Conservation (phyloP, 495 filamentous ascomycete genomes). For the Penicillium longicatenatum region DNA sequence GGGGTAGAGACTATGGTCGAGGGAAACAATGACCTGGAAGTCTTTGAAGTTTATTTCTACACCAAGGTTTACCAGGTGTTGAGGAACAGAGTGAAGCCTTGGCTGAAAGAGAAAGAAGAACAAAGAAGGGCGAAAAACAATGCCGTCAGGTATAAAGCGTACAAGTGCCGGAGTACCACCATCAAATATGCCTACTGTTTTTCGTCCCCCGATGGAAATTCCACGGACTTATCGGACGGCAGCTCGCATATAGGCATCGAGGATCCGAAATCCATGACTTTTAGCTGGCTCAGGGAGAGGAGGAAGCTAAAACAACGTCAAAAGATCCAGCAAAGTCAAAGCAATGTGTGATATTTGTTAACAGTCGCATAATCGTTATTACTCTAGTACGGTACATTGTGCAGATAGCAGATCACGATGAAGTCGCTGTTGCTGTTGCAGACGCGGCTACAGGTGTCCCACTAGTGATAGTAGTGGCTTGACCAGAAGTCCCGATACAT, state of each 20-base stretch:
- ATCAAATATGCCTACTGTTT: slow-evolving; percentile 2
- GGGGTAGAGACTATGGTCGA: slow-evolving; percentile 1
- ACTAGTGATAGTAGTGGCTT: too few relatives aligned
- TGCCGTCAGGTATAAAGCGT: slow-evolving; percentile 3
- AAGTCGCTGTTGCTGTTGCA: too few relatives aligned
- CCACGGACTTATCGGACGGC: slow-evolving; percentile 3
- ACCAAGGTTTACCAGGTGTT: neutral
- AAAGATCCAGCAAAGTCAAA: too few relatives aligned
- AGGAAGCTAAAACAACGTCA: neutral
- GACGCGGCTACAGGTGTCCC: too few relatives aligned
- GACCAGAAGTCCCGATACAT: too few relatives aligned
- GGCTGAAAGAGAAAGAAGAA: slow-evolving; percentile 7
- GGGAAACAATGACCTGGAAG: neutral
- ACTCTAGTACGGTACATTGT: too few relatives aligned
- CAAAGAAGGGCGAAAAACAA: slow-evolving; percentile 5
- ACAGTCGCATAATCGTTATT: too few relatives aligned
- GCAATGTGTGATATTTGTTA: too few relatives aligned
- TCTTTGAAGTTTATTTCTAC: slow-evolving; percentile 11
- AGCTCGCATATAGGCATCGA: slow-evolving; percentile 6
- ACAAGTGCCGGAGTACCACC: slow-evolving; percentile 5
- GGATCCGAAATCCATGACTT: slow-evolving; percentile 2
- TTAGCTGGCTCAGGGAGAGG: neutral
- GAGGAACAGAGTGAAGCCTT: slow-evolving; percentile 3
- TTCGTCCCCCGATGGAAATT: neutral
- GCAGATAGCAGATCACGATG: too few relatives aligned